Evolutionary conservation across 1,284 basidiomycete species (phyloP).

Genomic region (Coniophora puteana): DNA sequence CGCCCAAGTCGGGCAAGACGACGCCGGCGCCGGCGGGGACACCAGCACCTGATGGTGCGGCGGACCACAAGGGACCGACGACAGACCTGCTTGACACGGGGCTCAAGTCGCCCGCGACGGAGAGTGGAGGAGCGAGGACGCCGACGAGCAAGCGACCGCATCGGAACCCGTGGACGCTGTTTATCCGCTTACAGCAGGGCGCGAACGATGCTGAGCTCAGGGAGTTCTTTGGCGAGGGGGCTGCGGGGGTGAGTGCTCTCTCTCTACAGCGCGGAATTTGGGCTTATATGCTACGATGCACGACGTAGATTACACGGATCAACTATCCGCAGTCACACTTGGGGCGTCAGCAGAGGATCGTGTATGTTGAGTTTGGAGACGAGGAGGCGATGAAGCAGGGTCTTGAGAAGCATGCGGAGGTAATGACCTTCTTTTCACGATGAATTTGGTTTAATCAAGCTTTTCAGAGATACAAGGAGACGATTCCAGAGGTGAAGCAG

Average conservation of each 20-base stretch:
- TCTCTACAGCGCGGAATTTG: constrained; percentile 1
- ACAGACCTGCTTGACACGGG: constrained; percentile 36
- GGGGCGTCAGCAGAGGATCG: constrained; percentile 53
- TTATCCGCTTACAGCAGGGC: constrained; percentile 63
- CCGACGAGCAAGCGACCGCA: constrained; percentile 58
- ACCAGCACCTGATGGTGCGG: constrained; percentile 29
- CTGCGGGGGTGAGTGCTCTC: constrained; percentile 48
- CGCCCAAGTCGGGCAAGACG: constrained; percentile 37
- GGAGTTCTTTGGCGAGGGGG: constrained; percentile 72
- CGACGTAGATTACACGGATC: constrained; percentile 65
- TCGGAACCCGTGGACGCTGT: constrained; percentile 83
- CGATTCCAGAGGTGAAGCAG: constrained; percentile 58
- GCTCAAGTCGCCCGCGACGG: constrained; percentile 48
- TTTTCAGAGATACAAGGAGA: constrained; percentile 64
- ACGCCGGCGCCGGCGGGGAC: constrained; percentile 36
- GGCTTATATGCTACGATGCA: constrained; percentile 6
- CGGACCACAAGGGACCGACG: constrained; percentile 22
- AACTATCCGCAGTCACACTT: constrained; percentile 51
- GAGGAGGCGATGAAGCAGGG: constrained; percentile 80
- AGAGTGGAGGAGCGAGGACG: constrained; percentile 59
- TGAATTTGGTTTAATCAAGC: too few relatives aligned
- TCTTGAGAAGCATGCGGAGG: constrained; percentile 68
- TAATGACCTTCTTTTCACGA: constrained; percentile 33
- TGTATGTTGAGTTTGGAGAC: constrained; percentile 85
- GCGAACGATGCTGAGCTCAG: constrained; percentile 68